Evolutionary conservation across 441 rosid species (phyloP).

Genomic region (Eruca vesicaria): DNA sequence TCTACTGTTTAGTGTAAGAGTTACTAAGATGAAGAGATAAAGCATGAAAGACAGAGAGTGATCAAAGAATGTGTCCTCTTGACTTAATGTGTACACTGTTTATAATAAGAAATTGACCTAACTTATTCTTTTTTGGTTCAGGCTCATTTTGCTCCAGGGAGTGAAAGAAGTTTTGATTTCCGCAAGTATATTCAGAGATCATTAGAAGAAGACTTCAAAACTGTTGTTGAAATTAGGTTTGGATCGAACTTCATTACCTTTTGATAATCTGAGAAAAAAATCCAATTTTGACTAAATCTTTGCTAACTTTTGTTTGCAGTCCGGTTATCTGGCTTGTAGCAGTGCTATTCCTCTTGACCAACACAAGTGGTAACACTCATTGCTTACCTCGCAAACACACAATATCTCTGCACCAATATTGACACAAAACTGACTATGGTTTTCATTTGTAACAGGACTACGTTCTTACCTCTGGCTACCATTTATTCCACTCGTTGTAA

Average conservation of each 20-base stretch:
- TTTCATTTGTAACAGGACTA: slow-evolving; percentile 53
- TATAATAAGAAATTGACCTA: background rate
- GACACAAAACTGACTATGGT: background rate
- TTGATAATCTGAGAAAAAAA: background rate
- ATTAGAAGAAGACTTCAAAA: slow-evolving; percentile 84
- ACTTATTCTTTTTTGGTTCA: slow-evolving; percentile 24
- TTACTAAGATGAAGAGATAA: background rate
- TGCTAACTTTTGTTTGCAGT: slow-evolving; percentile 46
- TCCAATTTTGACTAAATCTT: background rate
- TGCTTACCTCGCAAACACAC: background rate
- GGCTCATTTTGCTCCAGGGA: slow-evolving; percentile 90
- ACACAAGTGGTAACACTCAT: slow-evolving; percentile 58
- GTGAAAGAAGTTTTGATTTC: slow-evolving; percentile 65
- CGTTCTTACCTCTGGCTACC: slow-evolving; percentile 75
- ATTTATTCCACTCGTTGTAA: slow-evolving; percentile 77
- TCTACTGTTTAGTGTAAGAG: background rate
- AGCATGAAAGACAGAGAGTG: background rate
- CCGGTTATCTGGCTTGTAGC: slow-evolving; percentile 75
- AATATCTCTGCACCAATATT: background rate
- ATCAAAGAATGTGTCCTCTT: background rate
- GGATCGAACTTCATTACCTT: slow-evolving; percentile 1
- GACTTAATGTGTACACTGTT: background rate
- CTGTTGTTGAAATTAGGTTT: slow-evolving; percentile 84
- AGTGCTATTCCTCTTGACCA: slow-evolving; percentile 61
- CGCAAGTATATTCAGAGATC: slow-evolving; percentile 82